Conservation (phyloP, 441 rosid genomes). For the Adansonia madagascariensis region DNA sequence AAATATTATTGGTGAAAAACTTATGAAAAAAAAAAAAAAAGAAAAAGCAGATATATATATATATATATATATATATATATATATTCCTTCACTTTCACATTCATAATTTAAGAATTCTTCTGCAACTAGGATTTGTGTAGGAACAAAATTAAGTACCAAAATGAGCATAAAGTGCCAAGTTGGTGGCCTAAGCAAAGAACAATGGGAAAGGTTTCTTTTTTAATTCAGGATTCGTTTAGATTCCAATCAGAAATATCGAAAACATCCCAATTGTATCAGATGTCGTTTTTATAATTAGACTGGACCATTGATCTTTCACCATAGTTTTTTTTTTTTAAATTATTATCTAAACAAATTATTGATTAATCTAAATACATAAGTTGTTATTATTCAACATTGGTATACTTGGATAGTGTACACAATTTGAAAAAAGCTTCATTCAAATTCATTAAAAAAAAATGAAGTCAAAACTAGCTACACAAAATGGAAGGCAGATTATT, state of each 20-base stretch:
- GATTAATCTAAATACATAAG: background rate
- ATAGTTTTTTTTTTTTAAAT: background rate
- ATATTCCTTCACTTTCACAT: background rate
- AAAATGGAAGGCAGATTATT: too few relatives aligned
- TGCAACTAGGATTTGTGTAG: background rate
- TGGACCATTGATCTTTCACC: background rate
- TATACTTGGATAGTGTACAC: background rate
- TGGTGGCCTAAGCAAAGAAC: conserved; percentile 2
- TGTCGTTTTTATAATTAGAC: background rate
- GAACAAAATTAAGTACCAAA: background rate
- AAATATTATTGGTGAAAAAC: background rate
- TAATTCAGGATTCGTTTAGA: too few relatives aligned
- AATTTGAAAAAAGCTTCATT: background rate
- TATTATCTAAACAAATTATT: background rate
- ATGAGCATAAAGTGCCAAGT: background rate
- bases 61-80: background rate
- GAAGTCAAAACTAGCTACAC: too few relatives aligned
- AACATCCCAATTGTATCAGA: too few relatives aligned
- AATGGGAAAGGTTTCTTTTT: background rate
- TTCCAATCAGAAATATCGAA: too few relatives aligned
- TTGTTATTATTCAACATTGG: background rate
- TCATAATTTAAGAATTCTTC: background rate
- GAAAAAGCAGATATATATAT: background rate
- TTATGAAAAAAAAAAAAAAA: too few relatives aligned
- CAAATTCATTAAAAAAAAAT: background rate